Evolutionary conservation across 1,284 basidiomycete species (phyloP), one percentile per base, ranked within the genome.

Genomic region (Clitocybe nebularis): DNA sequence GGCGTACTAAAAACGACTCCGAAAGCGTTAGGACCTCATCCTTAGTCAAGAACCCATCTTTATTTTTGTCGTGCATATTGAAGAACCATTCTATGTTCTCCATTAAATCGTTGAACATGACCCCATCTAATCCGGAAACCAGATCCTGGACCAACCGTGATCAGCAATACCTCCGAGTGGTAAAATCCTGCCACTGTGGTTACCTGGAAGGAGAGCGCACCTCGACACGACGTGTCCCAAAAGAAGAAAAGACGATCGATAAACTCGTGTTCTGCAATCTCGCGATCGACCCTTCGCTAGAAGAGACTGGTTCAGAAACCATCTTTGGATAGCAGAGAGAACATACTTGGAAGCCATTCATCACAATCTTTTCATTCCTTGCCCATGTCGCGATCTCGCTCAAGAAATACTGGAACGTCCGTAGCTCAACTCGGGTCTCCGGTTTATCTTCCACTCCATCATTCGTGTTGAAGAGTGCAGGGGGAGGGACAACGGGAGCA

Each of bases 51-150:
- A 75, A 93, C 0, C 93, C 93, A 57, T 98, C 93, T 51, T 91
- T 93, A 62, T 98, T 88, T 65, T 94, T 94, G 68, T 97, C 93
- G 54, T 97, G 93, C 39, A 99, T 64, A 52, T 89, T 88, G 67
- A 99, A 98, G 69, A 99, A 95, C 93, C 95, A 98, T 62, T 96
- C 90, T 55, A 98, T 97, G 56, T 91, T 95, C 48, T 93, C 90
- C 92, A 98, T 96, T 48, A 99, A 71, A 60, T 96, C 96, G 50
- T 92, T 94, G 64, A 92, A 90, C 81, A 98, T 91, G 43, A 97
- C 88, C 9, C 84, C 84, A 56, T 96, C 86, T 33, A 99, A 69
- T 1, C 95, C 96, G 26, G 75, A 77, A 5, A 99, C 85, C 20
- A 99, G 73, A 61, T 99, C 93, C 86, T 97, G 36, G 8, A 40